Conservation (phyloP, 1,139 yeast genomes). For the Suhomyces wounanorum region DNA sequence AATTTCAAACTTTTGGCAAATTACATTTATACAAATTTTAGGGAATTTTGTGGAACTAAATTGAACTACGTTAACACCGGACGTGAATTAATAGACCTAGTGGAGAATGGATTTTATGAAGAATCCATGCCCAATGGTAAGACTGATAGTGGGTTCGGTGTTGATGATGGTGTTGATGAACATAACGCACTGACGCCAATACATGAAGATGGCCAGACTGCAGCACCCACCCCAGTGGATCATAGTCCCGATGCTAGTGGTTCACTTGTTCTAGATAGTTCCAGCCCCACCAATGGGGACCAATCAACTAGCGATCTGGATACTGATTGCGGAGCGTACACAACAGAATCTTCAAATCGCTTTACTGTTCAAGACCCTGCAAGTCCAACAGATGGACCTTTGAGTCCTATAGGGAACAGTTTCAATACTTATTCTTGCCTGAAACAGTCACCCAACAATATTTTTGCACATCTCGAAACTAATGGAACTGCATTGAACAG, state of each 20-base stretch:
- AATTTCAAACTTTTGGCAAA: constrained; percentile 51
- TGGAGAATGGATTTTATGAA: constrained; percentile 28
- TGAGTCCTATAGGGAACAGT: constrained; percentile 1
- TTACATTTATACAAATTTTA: constrained; percentile 50
- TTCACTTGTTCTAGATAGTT: neutral
- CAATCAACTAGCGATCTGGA: neutral
- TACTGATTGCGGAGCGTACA: constrained; percentile 1
- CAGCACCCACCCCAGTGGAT: constrained; percentile 7
- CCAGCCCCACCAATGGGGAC: neutral
- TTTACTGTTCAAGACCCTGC: neutral
- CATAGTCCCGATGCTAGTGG: constrained; percentile 8
- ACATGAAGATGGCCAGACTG: constrained; percentile 16
- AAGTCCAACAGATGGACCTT: constrained; percentile 2
- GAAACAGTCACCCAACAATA: neutral
- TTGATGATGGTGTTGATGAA: constrained; percentile 25
- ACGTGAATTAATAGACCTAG: constrained; percentile 31
- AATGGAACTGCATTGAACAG: neutral
- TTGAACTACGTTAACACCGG: constrained; percentile 36
- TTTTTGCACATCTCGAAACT: constrained; percentile 5
- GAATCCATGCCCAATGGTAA: constrained; percentile 9
- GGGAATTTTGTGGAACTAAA: constrained; percentile 34
- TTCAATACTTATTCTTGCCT: neutral
- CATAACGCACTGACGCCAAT: constrained; percentile 34
- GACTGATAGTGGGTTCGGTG: constrained; percentile 17
- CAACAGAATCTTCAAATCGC: constrained; percentile 3